phyloP scores from a whole-genome alignment of 116 monocot species.

The Iris pallida region DNA sequence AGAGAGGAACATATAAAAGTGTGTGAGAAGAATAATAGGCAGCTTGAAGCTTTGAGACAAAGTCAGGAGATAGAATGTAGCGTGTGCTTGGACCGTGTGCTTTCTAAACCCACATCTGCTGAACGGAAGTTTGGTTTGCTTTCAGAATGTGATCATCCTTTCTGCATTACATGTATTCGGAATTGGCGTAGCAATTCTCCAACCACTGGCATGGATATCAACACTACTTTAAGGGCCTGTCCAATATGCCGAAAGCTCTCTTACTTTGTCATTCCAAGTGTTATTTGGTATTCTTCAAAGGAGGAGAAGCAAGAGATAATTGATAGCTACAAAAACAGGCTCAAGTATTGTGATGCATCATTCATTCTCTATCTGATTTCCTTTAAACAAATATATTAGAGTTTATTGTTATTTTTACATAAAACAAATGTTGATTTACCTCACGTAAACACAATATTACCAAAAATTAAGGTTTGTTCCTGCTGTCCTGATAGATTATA shows the following conservation, averaged over 20 bases:
- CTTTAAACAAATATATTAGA: no score
- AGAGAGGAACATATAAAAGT: conserved; percentile 71
- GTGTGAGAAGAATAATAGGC: conserved; percentile 60
- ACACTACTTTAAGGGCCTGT: conserved; percentile 74
- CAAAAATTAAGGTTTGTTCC: no score
- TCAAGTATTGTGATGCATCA: conserved; percentile 48
- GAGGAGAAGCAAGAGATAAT: conserved; percentile 88
- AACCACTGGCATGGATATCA: conserved; percentile 78
- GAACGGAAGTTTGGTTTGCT: conserved; percentile 94
- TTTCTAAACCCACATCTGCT: conserved; percentile 68
- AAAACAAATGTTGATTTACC: no score
- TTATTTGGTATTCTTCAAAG: conserved; percentile 78
- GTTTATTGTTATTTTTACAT: no score
- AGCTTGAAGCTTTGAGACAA: conserved; percentile 60
- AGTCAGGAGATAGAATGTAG: conserved; percentile 97
- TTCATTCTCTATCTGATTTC: no score
- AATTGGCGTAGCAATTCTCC: conserved; percentile 93
- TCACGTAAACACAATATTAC: no score
- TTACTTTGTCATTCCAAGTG: conserved; percentile 96
- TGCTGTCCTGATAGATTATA: no score
- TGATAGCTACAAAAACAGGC: conserved; percentile 77
- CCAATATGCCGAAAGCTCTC: conserved; percentile 90
- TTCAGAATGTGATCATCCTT: conserved; percentile 95
- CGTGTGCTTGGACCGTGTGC: conserved; percentile 85
- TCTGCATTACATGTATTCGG: conserved; percentile 89